Conservation (phyloP, 78 protist species). For the Cavenderia fasciculata region DNA sequence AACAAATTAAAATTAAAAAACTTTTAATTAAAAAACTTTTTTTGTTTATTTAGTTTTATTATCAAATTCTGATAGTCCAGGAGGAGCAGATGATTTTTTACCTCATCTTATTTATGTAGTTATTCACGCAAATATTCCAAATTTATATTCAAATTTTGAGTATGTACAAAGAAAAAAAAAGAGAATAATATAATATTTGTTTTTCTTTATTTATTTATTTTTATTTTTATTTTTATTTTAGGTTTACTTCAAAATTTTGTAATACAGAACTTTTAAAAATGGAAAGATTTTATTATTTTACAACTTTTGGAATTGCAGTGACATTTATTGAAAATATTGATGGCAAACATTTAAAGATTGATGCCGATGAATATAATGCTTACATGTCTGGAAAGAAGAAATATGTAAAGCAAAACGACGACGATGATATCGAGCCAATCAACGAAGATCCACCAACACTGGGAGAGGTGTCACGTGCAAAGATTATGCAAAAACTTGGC, state of each 20-base stretch:
- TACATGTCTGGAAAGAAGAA: conserved; percentile 46
- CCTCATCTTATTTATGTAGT: conserved; percentile 89
- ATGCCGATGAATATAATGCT: conserved; percentile 57
- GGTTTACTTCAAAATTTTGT: conserved; percentile 67
- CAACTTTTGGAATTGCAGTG: conserved; percentile 78
- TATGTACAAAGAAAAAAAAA: neutral
- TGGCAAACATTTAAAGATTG: conserved; percentile 54
- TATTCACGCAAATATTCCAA: conserved; percentile 86
- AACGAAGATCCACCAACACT: too few species aligned
- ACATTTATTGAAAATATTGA: conserved; percentile 74
- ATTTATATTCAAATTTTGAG: conserved; percentile 76
- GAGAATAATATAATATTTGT: neutral
- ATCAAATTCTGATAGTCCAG: conserved; percentile 43
- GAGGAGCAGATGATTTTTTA: conserved; percentile 91
- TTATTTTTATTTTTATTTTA: too few species aligned
- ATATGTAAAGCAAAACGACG: neutral
- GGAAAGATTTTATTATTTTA: conserved; percentile 80
- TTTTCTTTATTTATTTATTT: too few species aligned
- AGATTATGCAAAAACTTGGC: conserved; percentile 65
- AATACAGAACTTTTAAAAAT: conserved; percentile 25
- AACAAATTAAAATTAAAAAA: too few species aligned
- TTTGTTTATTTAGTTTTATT: conserved; percentile 33
- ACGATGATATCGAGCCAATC: neutral
- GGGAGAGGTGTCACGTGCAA: conserved; percentile 46
- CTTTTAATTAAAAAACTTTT: neutral